A percentile compares a stretch with the other conserved stretches of the same genome.
Conservation (phyloP, 148 eudicot genomes). For the Rhododendron molle region DNA sequence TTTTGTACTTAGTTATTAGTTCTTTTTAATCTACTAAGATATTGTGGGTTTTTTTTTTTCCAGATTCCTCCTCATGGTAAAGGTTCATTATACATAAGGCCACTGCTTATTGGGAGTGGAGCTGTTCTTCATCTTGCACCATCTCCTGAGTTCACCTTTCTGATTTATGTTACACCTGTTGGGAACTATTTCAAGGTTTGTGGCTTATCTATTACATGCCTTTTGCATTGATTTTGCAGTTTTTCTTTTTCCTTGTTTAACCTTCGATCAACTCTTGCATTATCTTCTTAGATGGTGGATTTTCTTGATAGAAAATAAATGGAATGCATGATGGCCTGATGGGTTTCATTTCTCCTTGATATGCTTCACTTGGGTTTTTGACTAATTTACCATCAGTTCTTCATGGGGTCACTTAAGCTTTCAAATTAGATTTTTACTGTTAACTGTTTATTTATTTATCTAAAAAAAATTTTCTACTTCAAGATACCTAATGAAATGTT, state of each 20-base stretch:
- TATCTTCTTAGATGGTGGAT: background rate
- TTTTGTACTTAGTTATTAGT: background rate
- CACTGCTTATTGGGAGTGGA: slow-evolving; percentile 96
- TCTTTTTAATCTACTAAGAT: background rate
- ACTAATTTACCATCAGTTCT: background rate
- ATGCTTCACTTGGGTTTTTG: background rate
- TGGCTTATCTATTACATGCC: slow-evolving; percentile 5
- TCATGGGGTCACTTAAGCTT: background rate
- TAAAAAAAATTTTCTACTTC: background rate
- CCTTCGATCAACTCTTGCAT: background rate
- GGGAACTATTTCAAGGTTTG: slow-evolving; percentile 95
- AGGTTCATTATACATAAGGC: slow-evolving; percentile 85
- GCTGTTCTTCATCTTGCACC: slow-evolving; percentile 92
- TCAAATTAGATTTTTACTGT: background rate
- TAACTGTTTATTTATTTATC: background rate
- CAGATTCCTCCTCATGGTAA: slow-evolving; percentile 92
- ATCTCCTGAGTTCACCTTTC: slow-evolving; percentile 92
- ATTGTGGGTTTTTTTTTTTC: slow-evolving; percentile 23
- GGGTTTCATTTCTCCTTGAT: background rate
- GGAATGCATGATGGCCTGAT: background rate
- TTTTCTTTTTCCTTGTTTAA: background rate
- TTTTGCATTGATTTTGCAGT: slow-evolving; percentile 3
- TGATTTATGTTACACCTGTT: slow-evolving; percentile 86
- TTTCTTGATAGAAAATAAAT: background rate
- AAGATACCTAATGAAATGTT: background rate